phyloP scores from a whole-genome alignment of 495 filamentous ascomycete genomes.

The Schizothecium vesticola region DNA sequence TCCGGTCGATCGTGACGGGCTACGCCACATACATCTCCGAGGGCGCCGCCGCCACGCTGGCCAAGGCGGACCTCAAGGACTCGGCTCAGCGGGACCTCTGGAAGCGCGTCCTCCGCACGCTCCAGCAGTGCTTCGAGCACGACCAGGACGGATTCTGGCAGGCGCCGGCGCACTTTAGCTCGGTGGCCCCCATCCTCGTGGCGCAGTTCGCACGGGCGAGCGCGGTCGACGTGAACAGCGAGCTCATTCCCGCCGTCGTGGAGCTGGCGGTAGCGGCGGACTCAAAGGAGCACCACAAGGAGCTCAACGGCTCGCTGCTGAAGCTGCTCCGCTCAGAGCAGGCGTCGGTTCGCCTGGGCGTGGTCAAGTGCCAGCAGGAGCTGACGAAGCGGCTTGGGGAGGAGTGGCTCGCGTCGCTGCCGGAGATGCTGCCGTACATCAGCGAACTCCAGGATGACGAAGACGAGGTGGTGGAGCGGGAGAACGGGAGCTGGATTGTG shows the following conservation, averaged over 20 bases:
- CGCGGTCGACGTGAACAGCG: constrained; percentile 29
- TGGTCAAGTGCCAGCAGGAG: constrained; percentile 69
- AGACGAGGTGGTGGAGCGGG: constrained; percentile 82
- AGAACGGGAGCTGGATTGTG: constrained; percentile 80
- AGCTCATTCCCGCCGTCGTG: constrained; percentile 54
- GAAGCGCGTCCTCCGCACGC: constrained; percentile 57
- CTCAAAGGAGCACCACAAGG: constrained; percentile 82
- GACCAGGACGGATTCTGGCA: constrained; percentile 85
- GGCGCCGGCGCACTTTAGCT: constrained; percentile 74
- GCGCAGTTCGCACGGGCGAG: constrained; percentile 59
- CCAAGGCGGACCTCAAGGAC: constrained; percentile 42
- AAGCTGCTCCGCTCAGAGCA: constrained; percentile 67
- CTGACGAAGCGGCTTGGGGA: constrained; percentile 76
- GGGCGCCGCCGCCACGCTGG: constrained; percentile 59
- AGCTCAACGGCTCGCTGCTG: constrained; percentile 70
- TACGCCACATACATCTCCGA: constrained; percentile 85
- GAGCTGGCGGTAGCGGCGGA: constrained; percentile 74
- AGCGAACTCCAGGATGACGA: constrained; percentile 94
- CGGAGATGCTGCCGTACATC: constrained; percentile 92
- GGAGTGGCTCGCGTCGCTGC: constrained; percentile 83
- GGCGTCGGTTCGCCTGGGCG: constrained; percentile 63
- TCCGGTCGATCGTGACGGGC: constrained; percentile 90
- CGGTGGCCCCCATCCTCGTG: constrained; percentile 62
- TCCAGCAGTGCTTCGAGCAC: constrained; percentile 69
- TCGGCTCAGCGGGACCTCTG: constrained; percentile 53